These are phyloP conservation scores for Pterulicium gracile DNA, from an alignment of 1,284 basidiomycete genomes.

Conservation along the genomic window DNA sequence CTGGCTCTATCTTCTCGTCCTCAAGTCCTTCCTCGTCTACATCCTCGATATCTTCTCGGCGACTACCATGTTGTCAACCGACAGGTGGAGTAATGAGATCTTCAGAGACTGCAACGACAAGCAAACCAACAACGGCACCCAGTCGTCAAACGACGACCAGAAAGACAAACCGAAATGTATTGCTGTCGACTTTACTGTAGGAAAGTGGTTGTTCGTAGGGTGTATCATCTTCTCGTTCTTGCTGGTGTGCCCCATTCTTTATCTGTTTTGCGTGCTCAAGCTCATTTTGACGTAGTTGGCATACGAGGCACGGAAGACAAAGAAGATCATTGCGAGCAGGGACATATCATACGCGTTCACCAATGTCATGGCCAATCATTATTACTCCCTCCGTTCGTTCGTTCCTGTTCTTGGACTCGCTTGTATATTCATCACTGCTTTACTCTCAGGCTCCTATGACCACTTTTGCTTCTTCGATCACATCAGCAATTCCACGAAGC, in stretches of 20 bases:
- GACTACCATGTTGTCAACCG: conserved; percentile 90
- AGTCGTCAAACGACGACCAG: neutral
- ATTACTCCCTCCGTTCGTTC: conserved; percentile 73
- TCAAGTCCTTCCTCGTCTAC: conserved; percentile 95
- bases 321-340: conserved; percentile 86
- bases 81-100: conserved; percentile 85
- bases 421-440: conserved; percentile 1
- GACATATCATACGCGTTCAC: conserved; percentile 97
- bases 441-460: conserved; percentile 80
- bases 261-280: conserved; percentile 6
- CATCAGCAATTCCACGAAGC: conserved; percentile 92
- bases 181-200: conserved; percentile 80
- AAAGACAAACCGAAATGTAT: conserved; percentile 42
- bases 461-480: conserved; percentile 98
- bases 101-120: conserved; percentile 62
- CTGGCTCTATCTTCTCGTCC: conserved; percentile 83
- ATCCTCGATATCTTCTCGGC: conserved; percentile 97
- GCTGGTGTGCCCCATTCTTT: conserved; percentile 42
- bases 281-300: conserved; percentile 41
- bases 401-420: conserved; percentile 9
- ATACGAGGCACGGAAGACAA: conserved; percentile 88
- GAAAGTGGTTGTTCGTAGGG: conserved; percentile 94
- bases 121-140: conserved; percentile 33
- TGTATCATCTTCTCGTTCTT: conserved; percentile 98
- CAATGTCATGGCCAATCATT: conserved; percentile 94